A percentile compares a stretch with the other conserved stretches of the same genome.
Conservation (phyloP, 805 yeast species). For the Cyberlindnera euphorbiae region DNA sequence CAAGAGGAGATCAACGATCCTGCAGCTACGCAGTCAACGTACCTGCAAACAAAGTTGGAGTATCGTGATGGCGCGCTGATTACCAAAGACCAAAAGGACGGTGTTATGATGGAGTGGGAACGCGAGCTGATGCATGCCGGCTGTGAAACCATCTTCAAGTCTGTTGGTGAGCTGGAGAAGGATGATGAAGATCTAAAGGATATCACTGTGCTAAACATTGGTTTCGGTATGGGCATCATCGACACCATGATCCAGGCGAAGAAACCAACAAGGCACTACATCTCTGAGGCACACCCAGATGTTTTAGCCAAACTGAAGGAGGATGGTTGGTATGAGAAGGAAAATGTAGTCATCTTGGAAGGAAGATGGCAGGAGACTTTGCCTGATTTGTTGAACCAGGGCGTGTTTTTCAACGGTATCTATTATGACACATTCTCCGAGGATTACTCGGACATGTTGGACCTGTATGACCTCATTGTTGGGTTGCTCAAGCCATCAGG, state of each 20-base stretch:
- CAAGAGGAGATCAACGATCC: slow-evolving; percentile 41
- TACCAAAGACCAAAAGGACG: slow-evolving; percentile 69
- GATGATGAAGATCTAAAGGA: slow-evolving; percentile 31
- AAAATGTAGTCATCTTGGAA: slow-evolving; percentile 66
- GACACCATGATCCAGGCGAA: slow-evolving; percentile 66
- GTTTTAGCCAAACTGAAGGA: slow-evolving; percentile 61
- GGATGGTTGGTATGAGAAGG: slow-evolving; percentile 81
- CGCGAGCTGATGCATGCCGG: slow-evolving; percentile 75
- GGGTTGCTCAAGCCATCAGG: slow-evolving; percentile 83
- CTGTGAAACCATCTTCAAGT: slow-evolving; percentile 63
- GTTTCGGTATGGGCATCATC: slow-evolving; percentile 96
- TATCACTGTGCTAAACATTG: slow-evolving; percentile 68
- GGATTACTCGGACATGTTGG: slow-evolving; percentile 84
- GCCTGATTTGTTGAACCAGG: slow-evolving; percentile 56
- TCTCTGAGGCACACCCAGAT: slow-evolving; percentile 93
- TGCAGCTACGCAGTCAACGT: slow-evolving; percentile 59
- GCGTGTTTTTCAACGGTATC: slow-evolving; percentile 81
- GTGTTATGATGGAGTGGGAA: slow-evolving; percentile 99
- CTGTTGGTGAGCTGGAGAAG: slow-evolving; percentile 28
- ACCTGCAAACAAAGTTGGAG: slow-evolving; percentile 59
- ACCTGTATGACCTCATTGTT: slow-evolving; percentile 73
- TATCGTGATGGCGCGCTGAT: slow-evolving; percentile 66
- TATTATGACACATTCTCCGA: slow-evolving; percentile 94
- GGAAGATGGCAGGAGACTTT: slow-evolving; percentile 93
- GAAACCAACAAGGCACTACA: slow-evolving; percentile 69